Evolutionary conservation across 768 basidiomycete species (phyloP), one percentile per base, ranked within the genome.

Genomic region (Lentinula lateritia): DNA sequence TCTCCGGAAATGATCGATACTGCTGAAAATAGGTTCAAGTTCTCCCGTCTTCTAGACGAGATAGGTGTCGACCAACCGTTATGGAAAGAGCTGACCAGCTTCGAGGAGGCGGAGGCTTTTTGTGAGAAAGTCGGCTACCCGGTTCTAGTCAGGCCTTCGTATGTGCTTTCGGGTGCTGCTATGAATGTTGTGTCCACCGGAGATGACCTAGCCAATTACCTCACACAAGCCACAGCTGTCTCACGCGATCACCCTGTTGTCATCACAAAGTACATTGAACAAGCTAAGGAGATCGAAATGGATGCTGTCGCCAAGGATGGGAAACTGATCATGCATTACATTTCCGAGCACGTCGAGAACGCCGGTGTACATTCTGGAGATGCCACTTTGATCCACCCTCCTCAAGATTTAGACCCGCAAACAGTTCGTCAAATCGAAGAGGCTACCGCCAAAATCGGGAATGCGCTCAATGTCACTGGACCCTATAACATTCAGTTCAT

Each of bases 401-500:
- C 96, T 34, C 97, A 98, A 75, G 97, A 98, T 74, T 83, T 99
- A 61, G 97, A 98, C 75, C 96, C 95, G 4, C 88, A 93, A 71
- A 98, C 96, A 5, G 94, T 99, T 53, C 86, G 90, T 57, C 93
- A 93, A 70, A 98, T 99, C 68, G 95, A 95, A 73, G 92, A 95
- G 69, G 97, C 97, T 6, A 98, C 96, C 0, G 89, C 87, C 45
- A 99, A 98, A 81, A 98, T 99, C 64, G 97, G 94, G 35, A 92
- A 95, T 62, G 96, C 97, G 13, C 85, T 99, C 61, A 97, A 98
- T 71, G 95, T 98, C 50, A 98, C 96, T 5, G 97, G 96, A 6
- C 96, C 96, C 0, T 98, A 90, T 86, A 99, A 99, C 72, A 99
- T 99, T 71, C 96, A 99, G 78, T 98, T 99, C 77, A 98, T 99